Base-by-base conservation (phyloP, 2,329 filamentous ascomycete genomes). In the Lachnellula occidentalis region DNA sequence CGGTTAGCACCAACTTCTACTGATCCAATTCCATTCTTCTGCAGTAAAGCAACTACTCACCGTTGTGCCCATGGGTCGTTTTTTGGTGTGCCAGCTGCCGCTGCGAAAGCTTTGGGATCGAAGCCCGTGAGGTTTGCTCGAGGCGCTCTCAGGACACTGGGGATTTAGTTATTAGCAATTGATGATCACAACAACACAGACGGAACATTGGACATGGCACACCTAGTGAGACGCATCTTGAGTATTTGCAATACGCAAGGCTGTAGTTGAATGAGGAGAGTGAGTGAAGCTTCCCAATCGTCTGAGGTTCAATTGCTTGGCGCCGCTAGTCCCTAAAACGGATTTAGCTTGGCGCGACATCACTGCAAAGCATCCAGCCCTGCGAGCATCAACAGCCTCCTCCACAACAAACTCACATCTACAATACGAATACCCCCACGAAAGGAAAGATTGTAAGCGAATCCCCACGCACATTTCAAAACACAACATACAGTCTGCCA, bases 61-160 rank as follows among this genome's bases (percentile, higher is more conserved):
- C 72, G 69, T 76, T 77, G 73, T 70, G 82, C 82, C 84, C 84
- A 87, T 47, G 84, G 84, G 62, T 87, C 84, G 72, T 85, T 65
- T 42, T 78, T 78, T 58, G 76, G 76, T 63, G 75, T 79, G 61
- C 83, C 82, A 64, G 88, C 78, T 45, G 91, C 79, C 60, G 82
- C 83, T 70, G 84, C 88, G 74, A 92, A 86, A 73, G 89, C 87
- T 71, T 83, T 83, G 68, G 90, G 80, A 77, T 94, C 87, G 80
- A 97, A 97, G 75, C 92, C 92, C 67, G 92, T 96, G 74, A 95
- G 83, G 80, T 90, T 91, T 70, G 82, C 79, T 76, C 62, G 59
- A 51, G 64, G 58, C 50, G 65, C 63, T 63, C 73, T 72, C 60
- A 69, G 59, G 53, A 68, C 56, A 58, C 67, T 69, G 50, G 31